Conservation (phyloP, 2,329 filamentous ascomycete species). For the Trichoderma atroviride region DNA sequence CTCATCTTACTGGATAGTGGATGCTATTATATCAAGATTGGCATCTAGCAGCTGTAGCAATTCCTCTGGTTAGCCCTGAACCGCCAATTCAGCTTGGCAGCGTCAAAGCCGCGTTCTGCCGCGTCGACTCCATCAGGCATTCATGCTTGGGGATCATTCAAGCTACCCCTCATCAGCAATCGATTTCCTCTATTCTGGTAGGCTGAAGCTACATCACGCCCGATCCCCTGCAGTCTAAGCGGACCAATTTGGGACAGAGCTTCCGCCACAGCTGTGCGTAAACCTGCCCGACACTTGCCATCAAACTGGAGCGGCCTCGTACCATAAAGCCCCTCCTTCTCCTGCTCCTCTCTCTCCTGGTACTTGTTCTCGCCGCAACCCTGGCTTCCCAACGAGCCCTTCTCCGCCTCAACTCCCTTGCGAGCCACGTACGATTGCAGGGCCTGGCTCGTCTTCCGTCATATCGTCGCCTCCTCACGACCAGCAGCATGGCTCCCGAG, state of each 20-base stretch:
- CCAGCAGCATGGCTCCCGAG: slow-evolving; percentile 64
- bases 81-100: neutral
- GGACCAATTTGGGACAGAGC: slow-evolving; percentile 11
- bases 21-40: neutral
- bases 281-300: neutral
- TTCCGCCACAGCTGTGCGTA: slow-evolving; percentile 1
- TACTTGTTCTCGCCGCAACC: slow-evolving; percentile 63
- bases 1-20: neutral
- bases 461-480: slow-evolving; percentile 45
- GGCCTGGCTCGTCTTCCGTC: slow-evolving; percentile 35
- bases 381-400: slow-evolving; percentile 67
- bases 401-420: slow-evolving; percentile 60
- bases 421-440: slow-evolving; percentile 56
- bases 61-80: no score
- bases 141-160: slow-evolving; percentile 7
- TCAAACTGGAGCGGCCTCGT: slow-evolving; percentile 36
- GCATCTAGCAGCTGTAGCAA: neutral
- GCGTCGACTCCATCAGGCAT: neutral
- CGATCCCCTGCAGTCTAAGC: slow-evolving; percentile 13
- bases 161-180: slow-evolving; percentile 26
- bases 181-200: slow-evolving; percentile 23
- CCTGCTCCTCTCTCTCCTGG: slow-evolving; percentile 52
- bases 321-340: slow-evolving; percentile 37
- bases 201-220: slow-evolving; percentile 19
- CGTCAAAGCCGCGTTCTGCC: slow-evolving; percentile 5